Conservation (phyloP, 768 basidiomycete genomes). For the Russula dissimulans region DNA sequence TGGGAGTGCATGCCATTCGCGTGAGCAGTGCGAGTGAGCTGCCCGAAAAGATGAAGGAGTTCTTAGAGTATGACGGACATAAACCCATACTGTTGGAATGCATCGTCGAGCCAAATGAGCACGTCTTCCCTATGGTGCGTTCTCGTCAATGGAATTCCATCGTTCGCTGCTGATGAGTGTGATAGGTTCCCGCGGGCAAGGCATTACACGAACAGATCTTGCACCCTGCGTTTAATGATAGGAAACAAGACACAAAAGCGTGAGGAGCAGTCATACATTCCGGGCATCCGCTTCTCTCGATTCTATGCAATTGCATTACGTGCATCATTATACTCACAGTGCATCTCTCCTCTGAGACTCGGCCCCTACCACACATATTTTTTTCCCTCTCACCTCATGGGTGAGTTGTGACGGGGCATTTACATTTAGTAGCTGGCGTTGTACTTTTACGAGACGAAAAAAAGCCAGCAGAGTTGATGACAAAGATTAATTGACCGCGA, state of each 20-base stretch:
- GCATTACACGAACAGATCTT: constrained; percentile 88
- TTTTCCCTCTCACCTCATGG: neutral
- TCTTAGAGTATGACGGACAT: constrained; percentile 84
- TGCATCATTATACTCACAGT: neutral
- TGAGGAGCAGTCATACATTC: neutral
- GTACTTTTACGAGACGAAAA: constrained; percentile 5
- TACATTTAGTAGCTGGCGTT: constrained; percentile 2
- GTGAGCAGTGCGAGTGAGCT: constrained; percentile 64
- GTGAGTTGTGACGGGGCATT: neutral
- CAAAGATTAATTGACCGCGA: neutral
- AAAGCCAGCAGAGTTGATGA: neutral
- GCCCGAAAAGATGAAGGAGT: constrained; percentile 96
- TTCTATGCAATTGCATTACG: neutral
- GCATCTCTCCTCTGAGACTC: neutral
- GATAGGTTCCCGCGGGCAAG: constrained; percentile 85
- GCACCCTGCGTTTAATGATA: constrained; percentile 38
- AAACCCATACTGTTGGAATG: constrained; percentile 91
- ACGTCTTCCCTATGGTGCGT: constrained; percentile 84
- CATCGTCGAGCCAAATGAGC: constrained; percentile 71
- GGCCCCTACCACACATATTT: neutral
- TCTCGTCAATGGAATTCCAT: neutral
- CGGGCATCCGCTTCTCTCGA: neutral
- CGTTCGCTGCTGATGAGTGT: constrained; percentile 18
- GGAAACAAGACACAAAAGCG: constrained; percentile 5
- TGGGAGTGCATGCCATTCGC: constrained; percentile 88